phyloP scores from a whole-genome alignment of 2,329 filamentous ascomycete species.

The Botrytis hyacinthi region DNA sequence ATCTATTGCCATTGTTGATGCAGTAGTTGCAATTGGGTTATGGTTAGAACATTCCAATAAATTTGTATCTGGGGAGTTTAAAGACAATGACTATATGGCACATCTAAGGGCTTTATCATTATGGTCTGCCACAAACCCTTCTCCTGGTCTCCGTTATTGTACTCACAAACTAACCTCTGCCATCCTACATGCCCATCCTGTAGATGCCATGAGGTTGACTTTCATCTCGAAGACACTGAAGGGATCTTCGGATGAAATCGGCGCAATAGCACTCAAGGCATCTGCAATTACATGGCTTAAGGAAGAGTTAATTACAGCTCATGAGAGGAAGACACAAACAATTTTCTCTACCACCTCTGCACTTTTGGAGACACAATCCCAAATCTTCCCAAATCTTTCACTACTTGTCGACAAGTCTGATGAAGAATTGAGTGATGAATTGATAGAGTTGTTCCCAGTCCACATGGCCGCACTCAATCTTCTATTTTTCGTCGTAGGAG shows the following conservation, averaged over 20 bases:
- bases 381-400: constrained; percentile 57
- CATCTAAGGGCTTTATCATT: constrained; percentile 53
- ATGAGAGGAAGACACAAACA: constrained; percentile 36
- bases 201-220: constrained; percentile 55
- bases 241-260: constrained; percentile 50
- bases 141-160: constrained; percentile 38
- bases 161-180: constrained; percentile 40
- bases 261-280: constrained; percentile 58
- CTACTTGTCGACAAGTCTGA: constrained; percentile 45
- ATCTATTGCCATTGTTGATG: constrained; percentile 53
- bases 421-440: constrained; percentile 50
- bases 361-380: constrained; percentile 59
- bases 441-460: constrained; percentile 52
- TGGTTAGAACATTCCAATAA: constrained; percentile 55
- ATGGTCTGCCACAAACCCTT: constrained; percentile 42
- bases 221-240: constrained; percentile 65
- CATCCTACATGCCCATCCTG: constrained; percentile 54
- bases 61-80: constrained; percentile 41
- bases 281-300: constrained; percentile 63
- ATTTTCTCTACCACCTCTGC: constrained; percentile 54
- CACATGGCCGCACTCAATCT: constrained; percentile 62
- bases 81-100: constrained; percentile 50
- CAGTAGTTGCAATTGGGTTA: constrained; percentile 57
- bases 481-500: constrained; percentile 53
- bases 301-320: constrained; percentile 54